Base-by-base conservation (phyloP, 2,329 filamentous ascomycete genomes). In the Colletotrichum sp. region DNA sequence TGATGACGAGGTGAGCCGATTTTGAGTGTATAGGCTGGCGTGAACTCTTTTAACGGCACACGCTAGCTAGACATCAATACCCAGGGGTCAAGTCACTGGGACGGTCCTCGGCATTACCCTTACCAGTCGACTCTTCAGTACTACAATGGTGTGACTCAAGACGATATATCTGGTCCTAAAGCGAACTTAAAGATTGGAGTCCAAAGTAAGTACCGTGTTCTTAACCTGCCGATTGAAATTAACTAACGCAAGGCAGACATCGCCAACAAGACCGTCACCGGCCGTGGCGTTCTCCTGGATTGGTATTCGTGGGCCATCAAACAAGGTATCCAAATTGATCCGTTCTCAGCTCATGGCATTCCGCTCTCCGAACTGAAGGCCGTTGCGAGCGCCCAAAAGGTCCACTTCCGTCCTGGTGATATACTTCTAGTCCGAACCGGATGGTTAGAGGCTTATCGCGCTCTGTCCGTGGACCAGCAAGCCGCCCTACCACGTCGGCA, bases 371-470 rank as follows among this genome's bases (percentile, higher is more conserved):
- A 70, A 21, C 36, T 62, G 16, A 21, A 70, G 21, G 56, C 56
- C 26, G 67, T 70, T 13, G 67, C 56, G 43, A 36, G 18, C 5
- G 34, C 56, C 5, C 56, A 70, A 21, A 52, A 62, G 13, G 28
- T 32, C 18, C 30, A 62, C 8, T 70, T 70, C 56, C 67, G n/a
- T 4, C 36, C 24, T 7, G 67, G 67, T 4, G 67, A 70, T 15
- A 62, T 62, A 21, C 67, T 70, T 30, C 85, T 92, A 76, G 83
- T 92, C 62, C 87, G 90, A 21, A 87, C 87, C 0, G 90, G 90
- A 10, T 91, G 88, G 82, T 86, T 85, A 1, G 82, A 85, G 18
- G 86, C 82, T 6, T 87, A 89, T 79, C 80, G 86, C 7, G 79
- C 79, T 9, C 80, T 86, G 4, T 78, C 83, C 2, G 76, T 79